A percentile compares a stretch with the other conserved stretches of the same genome.
Conservation (phyloP, 805 yeast genomes). For the Saturnispora sanitii region DNA sequence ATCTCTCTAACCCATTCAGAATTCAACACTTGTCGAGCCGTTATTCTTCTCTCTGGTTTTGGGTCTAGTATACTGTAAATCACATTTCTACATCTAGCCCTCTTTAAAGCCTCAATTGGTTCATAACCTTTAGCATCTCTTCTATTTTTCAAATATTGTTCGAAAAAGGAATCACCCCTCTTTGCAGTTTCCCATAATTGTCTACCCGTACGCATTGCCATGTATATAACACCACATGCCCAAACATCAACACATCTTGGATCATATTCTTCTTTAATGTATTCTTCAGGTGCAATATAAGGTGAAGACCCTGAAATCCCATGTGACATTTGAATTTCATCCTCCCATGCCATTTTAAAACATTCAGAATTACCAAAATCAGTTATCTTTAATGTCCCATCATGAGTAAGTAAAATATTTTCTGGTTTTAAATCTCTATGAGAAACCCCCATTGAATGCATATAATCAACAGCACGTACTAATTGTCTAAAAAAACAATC, state of each 20-base stretch:
- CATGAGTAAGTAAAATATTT: slow-evolving; percentile 61
- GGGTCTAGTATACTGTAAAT: slow-evolving; percentile 92
- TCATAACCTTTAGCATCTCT: slow-evolving; percentile 81
- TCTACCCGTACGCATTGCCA: slow-evolving; percentile 92
- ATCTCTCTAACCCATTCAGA: slow-evolving; percentile 96
- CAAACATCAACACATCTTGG: slow-evolving; percentile 79
- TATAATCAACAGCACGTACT: slow-evolving; percentile 71
- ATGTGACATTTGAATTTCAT: slow-evolving; percentile 54
- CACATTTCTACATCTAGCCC: slow-evolving; percentile 87
- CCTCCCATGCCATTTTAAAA: slow-evolving; percentile 79
- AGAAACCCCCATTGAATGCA: slow-evolving; percentile 85
- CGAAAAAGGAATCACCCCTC: slow-evolving; percentile 70
- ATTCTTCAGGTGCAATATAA: slow-evolving; percentile 87
- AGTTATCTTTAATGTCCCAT: slow-evolving; percentile 69
- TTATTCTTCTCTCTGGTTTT: slow-evolving; percentile 75
- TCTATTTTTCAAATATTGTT: slow-evolving; percentile 64
- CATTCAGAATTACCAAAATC: slow-evolving; percentile 86
- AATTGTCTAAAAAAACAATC: slow-evolving; percentile 82
- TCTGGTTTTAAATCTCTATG: slow-evolving; percentile 90
- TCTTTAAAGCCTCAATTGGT: slow-evolving; percentile 77
- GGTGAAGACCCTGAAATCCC: slow-evolving; percentile 85
- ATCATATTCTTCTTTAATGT: slow-evolving; percentile 56
- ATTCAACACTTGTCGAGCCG: slow-evolving; percentile 77
- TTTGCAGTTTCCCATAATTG: slow-evolving; percentile 86
- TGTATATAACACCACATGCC: slow-evolving; percentile 88